Percentiles rank a stretch among this genome's conserved stretches.
These are phyloP conservation scores for Sporothrix humicola DNA, from an alignment of 2,329 filamentous ascomycete genomes.

Conservation along the genomic window DNA sequence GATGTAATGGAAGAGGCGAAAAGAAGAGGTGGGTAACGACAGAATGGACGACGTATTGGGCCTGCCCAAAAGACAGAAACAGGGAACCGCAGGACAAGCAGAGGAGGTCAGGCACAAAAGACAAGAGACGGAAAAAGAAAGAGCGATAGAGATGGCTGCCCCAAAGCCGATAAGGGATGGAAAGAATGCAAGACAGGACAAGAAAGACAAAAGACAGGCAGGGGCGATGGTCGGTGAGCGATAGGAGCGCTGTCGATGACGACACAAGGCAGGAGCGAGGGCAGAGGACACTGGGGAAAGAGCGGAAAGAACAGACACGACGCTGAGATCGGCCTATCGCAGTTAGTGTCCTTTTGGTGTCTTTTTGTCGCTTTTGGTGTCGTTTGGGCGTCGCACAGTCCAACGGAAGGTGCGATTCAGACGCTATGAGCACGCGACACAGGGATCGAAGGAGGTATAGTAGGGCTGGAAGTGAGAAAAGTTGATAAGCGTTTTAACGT, in stretches of 20 bases:
- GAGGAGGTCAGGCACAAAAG: not conserved
- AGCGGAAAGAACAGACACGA: too few species aligned
- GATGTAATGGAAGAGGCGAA: not conserved
- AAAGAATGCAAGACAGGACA: not conserved
- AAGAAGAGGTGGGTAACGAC: not conserved
- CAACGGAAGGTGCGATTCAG: not conserved
- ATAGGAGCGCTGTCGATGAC: conserved; percentile 18
- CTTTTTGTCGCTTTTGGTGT: not conserved
- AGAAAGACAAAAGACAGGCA: not conserved
- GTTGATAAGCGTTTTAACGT: not conserved
- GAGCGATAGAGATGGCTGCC: not conserved
- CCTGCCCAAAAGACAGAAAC: not conserved
- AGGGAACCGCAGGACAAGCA: not conserved
- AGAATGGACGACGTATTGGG: not conserved
- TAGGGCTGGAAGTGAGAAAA: not conserved
- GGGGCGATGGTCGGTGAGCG: not conserved
- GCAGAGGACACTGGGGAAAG: not conserved
- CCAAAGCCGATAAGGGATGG: not conserved
- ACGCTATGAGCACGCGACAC: conserved; percentile 11
- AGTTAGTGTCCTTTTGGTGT: not conserved
- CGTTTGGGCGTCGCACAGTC: not conserved
- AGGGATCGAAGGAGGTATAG: not conserved
- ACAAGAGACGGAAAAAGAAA: not conserved
- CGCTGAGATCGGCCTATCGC: not conserved
- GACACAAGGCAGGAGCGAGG: conserved; percentile 11